Conservation (phyloP, 176 grass and related monocot genomes). For the Aegilops sharonensis region DNA sequence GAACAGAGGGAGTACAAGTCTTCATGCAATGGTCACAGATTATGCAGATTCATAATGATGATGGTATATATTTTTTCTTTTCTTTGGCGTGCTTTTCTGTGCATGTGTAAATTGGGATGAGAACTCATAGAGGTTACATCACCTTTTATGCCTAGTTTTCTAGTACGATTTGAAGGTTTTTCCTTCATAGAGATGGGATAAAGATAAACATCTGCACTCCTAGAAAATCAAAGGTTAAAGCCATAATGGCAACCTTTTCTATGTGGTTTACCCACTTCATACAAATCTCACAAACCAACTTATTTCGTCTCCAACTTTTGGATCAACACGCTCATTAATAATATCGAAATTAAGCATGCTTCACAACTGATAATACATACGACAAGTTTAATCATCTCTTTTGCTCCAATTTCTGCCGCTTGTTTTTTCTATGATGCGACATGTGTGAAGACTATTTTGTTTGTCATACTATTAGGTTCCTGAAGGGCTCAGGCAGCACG, state of each 20-base stretch:
- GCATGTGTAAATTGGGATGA: background rate
- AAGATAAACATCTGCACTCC: background rate
- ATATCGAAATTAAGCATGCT: background rate
- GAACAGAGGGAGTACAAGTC: background rate
- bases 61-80: background rate
- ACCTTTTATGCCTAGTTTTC: background rate
- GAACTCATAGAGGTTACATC: background rate
- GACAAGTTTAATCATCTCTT: background rate
- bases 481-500: conserved; percentile 29
- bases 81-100: background rate
- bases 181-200: background rate
- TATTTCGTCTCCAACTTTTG: background rate
- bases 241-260: background rate
- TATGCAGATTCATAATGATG: background rate
- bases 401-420: background rate
- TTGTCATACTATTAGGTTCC: conserved; percentile 40
- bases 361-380: background rate
- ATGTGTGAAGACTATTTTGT: background rate
- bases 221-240: background rate
- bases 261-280: background rate
- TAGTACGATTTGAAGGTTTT: background rate
- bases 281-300: background rate
- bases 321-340: background rate
- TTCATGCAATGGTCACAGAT: background rate
- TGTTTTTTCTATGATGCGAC: background rate